Percentiles rank a stretch among this genome's conserved stretches.
phyloP scores from a whole-genome alignment of 371 early-diverging fungal species.

The Mucor sp. region DNA sequence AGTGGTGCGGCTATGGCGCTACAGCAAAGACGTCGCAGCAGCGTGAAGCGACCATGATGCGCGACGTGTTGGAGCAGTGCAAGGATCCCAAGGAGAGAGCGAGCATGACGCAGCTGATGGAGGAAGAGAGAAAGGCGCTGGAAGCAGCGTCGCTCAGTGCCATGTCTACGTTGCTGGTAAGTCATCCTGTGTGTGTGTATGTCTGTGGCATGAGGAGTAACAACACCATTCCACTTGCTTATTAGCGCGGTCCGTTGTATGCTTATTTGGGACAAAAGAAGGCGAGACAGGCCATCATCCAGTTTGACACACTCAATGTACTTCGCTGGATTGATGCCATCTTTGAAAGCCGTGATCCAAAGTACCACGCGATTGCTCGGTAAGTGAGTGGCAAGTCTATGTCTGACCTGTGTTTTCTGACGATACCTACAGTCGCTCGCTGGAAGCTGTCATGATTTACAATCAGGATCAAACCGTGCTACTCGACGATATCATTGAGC shows the following conservation, averaged over 20 bases:
- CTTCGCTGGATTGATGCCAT: slow-evolving; percentile 74
- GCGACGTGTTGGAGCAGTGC: slow-evolving; percentile 71
- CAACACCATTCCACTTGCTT: too few relatives aligned
- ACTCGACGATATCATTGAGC: slow-evolving; percentile 67
- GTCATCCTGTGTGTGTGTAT: slow-evolving; percentile 19
- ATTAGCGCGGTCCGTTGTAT: slow-evolving; percentile 71
- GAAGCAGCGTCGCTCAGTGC: slow-evolving; percentile 83
- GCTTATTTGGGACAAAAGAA: slow-evolving; percentile 66
- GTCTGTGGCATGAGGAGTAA: too few relatives aligned
- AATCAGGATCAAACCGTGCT: slow-evolving; percentile 69
- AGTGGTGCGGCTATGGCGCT: slow-evolving; percentile 91
- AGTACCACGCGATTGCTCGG: slow-evolving; percentile 46
- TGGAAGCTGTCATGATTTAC: slow-evolving; percentile 70
- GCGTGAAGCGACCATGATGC: slow-evolving; percentile 76
- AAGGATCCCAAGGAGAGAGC: slow-evolving; percentile 74
- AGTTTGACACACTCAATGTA: slow-evolving; percentile 57
- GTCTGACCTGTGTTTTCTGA: not conserved
- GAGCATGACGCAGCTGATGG: slow-evolving; percentile 65
- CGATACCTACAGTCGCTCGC: slow-evolving; percentile 42
- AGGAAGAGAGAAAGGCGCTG: slow-evolving; percentile 75
- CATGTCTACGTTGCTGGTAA: slow-evolving; percentile 87
- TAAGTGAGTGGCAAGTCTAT: slow-evolving; percentile 6
- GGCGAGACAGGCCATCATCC: slow-evolving; percentile 60
- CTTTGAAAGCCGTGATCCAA: slow-evolving; percentile 61
- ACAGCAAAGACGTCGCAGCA: slow-evolving; percentile 65